phyloP scores from a whole-genome alignment of 2,329 filamentous ascomycete species.

The Fusarium humuli region DNA sequence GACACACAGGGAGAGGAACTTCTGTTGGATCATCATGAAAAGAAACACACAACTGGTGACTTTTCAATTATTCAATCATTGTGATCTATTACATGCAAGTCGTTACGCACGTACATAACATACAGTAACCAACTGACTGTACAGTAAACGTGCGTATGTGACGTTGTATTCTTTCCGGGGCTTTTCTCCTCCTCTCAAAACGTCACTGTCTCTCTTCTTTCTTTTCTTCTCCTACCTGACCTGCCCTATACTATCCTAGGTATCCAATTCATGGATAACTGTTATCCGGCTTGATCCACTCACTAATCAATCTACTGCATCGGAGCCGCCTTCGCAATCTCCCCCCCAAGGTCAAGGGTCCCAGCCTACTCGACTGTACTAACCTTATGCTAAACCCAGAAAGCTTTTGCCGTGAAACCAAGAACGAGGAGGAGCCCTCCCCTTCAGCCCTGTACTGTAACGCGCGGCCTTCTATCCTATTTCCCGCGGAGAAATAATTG shows the following conservation, averaged over 20 bases:
- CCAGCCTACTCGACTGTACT: neutral
- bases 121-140: neutral
- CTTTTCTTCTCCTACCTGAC: neutral
- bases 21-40: neutral
- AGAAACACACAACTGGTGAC: neutral
- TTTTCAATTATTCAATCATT: neutral
- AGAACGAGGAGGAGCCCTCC: neutral
- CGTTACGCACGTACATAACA: neutral
- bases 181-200: neutral
- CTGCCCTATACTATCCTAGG: neutral
- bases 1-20: neutral
- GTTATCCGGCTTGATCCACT: neutral
- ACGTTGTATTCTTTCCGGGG: neutral
- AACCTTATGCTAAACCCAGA: constrained; percentile 1
- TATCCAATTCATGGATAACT: neutral
- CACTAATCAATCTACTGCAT: neutral
- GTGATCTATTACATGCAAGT: neutral
- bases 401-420: neutral
- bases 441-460: constrained; percentile 31
- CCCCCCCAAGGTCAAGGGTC: neutral
- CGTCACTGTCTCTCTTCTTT: neutral
- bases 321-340: constrained; percentile 2
- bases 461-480: constrained; percentile 4
- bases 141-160: neutral
- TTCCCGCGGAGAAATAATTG: neutral